Evolutionary conservation across 768 basidiomycete species (phyloP), one percentile per base, ranked within the genome.

Genomic region (Lactarius vividus): DNA sequence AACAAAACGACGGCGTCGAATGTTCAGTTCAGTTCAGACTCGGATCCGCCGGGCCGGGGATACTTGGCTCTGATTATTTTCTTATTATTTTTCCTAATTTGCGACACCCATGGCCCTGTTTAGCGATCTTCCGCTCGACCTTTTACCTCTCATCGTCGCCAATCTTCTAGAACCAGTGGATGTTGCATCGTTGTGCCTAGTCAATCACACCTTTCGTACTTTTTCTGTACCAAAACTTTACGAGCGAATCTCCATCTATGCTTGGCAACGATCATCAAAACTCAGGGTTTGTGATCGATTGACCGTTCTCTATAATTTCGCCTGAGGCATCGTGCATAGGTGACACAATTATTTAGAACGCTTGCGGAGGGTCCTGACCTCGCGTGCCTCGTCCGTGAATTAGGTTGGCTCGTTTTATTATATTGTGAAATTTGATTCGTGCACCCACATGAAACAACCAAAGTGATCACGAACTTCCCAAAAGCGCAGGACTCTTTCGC

Each of bases 401-500:
- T 92, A 59, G 88, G 91, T 86, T 53, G 67, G 83, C 72, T 26
- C 13, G 23, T 26, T 52, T 26, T 29, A n/a, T 31, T 20, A 1
- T 20, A 31, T 20, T 55, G 29, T 40, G 31, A 23, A 29, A 62
- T n/a, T 15, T 54, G 13, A 62, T n/a, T 15, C 52, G 13, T n/a
- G 11, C 46, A 61, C 44, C 62, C 46, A 26, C 55, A 58, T 62
- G 42, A 55, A 54, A 52, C 29, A 29, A 23, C 31, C n/a, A 33
- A 16, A 92, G 91, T 88, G 66, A 85, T 92, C 52, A 83, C 88
- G 68, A 87, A 88, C 68, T 92, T 91, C 70, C 89, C 91, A 0
- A 88, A 86, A 70, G 80, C 77, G 11, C 65, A 82, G 3, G 66
- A 70, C 2, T 71, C 73, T 9, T 70, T 72, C 0, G 73, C 76